Evolutionary conservation across 345 rosid species (phyloP), one percentile per base, ranked within the genome.

Genomic region (Rubroshorea leprosula): DNA sequence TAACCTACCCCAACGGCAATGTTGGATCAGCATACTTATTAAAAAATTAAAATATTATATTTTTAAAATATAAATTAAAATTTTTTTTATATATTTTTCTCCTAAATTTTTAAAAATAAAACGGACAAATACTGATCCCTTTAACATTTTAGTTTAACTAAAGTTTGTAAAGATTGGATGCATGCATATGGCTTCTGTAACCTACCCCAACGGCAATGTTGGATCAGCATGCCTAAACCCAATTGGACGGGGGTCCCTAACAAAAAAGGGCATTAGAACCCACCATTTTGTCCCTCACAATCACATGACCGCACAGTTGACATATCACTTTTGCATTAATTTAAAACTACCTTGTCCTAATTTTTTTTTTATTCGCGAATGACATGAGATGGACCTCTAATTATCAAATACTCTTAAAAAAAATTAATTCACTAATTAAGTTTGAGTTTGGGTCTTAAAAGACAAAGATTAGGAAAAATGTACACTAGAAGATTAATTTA

Each of bases 341-440:
- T 4, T 31, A 27, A 14, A 23, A 55, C 1, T 16, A 39, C 27
- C 16, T 4, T 55, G 0, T 6, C 14, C 3, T 14, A 13, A 13
- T 44, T 53, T 54, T 62, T 49, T 44, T 54, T 60, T 25, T 23
- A 19, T n/a, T n/a, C n/a, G 16, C 44, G 47, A 44, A 50, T 49
- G 67, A 70, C 62, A 61, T 51, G 67, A n/a, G n/a, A n/a, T n/a
- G 66, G 44, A 13, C 62, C 35, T 58, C 26, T 45, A 25, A 46
- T 58, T n/a, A 17, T 16, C 9, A 24, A 4, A 6, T 48, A 2
- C 1, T 48, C 18, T 1, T 35, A 6, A 3, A 27, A 3, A 27
- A 3, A 27, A 27, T 27, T 27, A 27, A 3, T 27, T 35, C 31
- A 27, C 31, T 27, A 27, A 27, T 27, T 27, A 27, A 27, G 8